phyloP scores from a whole-genome alignment of 192 early-diverging fungal species.

The Entomortierella lignicola region DNA sequence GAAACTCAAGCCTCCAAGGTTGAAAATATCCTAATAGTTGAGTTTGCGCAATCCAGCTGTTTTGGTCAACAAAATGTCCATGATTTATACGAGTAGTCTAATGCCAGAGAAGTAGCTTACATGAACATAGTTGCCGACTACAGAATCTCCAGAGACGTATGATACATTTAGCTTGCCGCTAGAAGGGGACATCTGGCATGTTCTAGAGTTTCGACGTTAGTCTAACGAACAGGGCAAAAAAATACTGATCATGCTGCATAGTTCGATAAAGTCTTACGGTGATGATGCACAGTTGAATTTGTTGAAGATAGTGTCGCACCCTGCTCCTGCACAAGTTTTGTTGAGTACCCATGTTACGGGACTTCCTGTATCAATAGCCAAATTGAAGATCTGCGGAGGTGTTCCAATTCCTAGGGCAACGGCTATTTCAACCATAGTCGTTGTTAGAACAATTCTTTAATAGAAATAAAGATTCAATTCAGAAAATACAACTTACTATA shows the following conservation, averaged over 20 bases:
- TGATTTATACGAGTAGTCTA: neutral
- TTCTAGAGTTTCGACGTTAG: slow-evolving; percentile 1
- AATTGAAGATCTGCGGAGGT: slow-evolving; percentile 71
- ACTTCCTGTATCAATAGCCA: slow-evolving; percentile 80
- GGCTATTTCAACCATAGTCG: slow-evolving; percentile 6
- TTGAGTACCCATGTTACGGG: slow-evolving; percentile 71
- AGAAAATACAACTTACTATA: slow-evolving; percentile 24
- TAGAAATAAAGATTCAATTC: too few relatives aligned
- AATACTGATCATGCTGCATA: neutral
- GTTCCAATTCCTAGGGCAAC: slow-evolving; percentile 68
- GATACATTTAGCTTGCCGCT: slow-evolving; percentile 11
- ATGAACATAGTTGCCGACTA: slow-evolving; percentile 11
- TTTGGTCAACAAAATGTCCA: too few relatives aligned
- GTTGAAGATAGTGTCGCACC: slow-evolving; percentile 7
- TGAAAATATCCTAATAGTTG: slow-evolving; percentile 22
- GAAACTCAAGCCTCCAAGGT: slow-evolving; percentile 18
- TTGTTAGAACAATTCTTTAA: too few relatives aligned
- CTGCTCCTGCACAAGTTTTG: slow-evolving; percentile 1
- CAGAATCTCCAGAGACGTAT: slow-evolving; percentile 21
- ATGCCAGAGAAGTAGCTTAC: neutral
- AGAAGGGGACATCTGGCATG: slow-evolving; percentile 8
- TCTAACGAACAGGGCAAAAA: neutral
- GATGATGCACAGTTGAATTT: slow-evolving; percentile 25
- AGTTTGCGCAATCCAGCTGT: neutral
- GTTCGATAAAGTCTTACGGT: slow-evolving; percentile 13